A percentile compares a stretch with the other conserved stretches of the same genome.
phyloP scores from a whole-genome alignment of 768 basidiomycete genomes.

The Mycena metata region DNA sequence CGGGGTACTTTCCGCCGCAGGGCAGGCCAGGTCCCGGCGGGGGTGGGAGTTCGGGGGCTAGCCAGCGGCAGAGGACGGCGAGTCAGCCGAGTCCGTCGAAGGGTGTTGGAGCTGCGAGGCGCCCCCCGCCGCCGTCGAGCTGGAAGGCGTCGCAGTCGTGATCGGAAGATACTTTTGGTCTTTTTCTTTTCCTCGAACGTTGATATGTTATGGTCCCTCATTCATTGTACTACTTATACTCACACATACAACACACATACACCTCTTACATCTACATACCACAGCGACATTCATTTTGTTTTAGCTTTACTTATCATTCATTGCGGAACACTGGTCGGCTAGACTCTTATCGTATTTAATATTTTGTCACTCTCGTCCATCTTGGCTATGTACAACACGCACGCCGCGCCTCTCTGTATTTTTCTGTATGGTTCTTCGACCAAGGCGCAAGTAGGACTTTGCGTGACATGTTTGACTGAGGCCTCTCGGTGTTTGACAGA shows the following conservation, averaged over 20 bases:
- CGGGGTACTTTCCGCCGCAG: conserved; percentile 57
- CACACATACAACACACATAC: neutral
- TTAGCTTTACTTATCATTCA: neutral
- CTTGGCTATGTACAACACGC: too few relatives aligned
- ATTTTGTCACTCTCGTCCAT: neutral
- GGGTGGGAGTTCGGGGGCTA: conserved; percentile 39
- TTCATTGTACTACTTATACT: conserved; percentile 28
- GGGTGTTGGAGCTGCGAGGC: conserved; percentile 33
- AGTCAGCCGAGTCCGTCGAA: conserved; percentile 58
- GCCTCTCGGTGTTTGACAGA: too few relatives aligned
- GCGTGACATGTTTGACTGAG: too few relatives aligned
- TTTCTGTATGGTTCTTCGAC: too few relatives aligned
- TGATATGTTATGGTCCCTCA: conserved; percentile 6
- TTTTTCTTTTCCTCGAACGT: conserved; percentile 6
- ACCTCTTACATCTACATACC: neutral
- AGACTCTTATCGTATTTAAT: neutral
- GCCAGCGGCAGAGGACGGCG: conserved; percentile 55
- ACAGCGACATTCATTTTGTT: neutral
- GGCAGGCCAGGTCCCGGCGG: conserved; percentile 52
- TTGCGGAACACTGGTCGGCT: neutral
- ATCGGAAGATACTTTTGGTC: neutral
- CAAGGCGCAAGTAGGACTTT: too few relatives aligned
- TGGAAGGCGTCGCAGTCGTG: conserved; percentile 59
- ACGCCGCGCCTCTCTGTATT: too few relatives aligned
- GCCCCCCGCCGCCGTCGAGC: conserved; percentile 69